Evolutionary conservation across 2,329 filamentous ascomycete species (phyloP), one percentile per base, ranked within the genome.

Genomic region (Ophiostoma perfectum): DNA sequence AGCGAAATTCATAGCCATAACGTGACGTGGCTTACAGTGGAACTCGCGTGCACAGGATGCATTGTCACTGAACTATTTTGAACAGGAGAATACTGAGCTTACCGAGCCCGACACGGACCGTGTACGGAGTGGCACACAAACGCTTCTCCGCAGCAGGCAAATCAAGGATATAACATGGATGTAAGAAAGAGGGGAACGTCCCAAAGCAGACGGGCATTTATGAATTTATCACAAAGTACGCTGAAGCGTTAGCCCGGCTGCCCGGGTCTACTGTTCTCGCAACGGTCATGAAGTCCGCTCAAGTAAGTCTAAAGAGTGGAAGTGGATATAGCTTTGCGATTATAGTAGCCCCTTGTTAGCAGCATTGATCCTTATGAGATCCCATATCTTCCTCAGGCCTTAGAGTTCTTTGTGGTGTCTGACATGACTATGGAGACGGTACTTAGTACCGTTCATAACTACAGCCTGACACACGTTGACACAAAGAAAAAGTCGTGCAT

Each of bases 141-240:
- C 36, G 55, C 55, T 60, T 42, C 60, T 63, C 60, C 60, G 60
- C 60, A 63, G 8, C 60, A 63, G 60, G 16, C 39, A 18, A 18
- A 42, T 42, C 39, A 16, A 18, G 60, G 39, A 27, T 60, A 60
- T 60, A 60, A 60, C 55, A 60, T 60, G 55, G 55, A 42, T 39
- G 36, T 39, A 39, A 62, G 36, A 62, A 62, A 62, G 58, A 62
- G 58, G 58, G 58, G 58, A 62, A 62, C 58, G 27, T 8, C 18
- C 16, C 18, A 47, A 14, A 47, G n/a, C 49, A 42, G 11, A 41
- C 12, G 2, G 27, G 2, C 14, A 42, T 18, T 39, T 27, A 27
- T 27, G 27, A 27, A 27, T 27, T 27, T 27, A 27, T 1, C 16
- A n/a, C 38, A 62, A 14, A 39, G 58, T 62, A n/a, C 16, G 49